Evolutionary conservation across 2,329 filamentous ascomycete genomes (phyloP).

Genomic region (Stachybotrys echinatus): DNA sequence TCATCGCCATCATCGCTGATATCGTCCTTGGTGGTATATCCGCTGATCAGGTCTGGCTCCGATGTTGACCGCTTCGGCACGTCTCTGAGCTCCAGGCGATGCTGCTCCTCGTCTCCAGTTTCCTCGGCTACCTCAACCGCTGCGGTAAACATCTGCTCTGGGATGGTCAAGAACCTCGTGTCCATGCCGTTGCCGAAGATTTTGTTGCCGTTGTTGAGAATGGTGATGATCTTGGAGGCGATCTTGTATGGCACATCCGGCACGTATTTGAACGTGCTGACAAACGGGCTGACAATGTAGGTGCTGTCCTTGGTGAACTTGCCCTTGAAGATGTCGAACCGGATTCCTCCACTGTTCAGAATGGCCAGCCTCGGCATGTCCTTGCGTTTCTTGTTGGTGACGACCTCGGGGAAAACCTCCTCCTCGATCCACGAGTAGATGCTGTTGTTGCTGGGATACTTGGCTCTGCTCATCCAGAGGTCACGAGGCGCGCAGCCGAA

Average conservation of each 20-base stretch:
- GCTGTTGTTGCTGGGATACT: constrained; percentile 68
- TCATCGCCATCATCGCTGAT: constrained; percentile 82
- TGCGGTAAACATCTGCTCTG: constrained; percentile 33
- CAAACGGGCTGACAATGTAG: constrained; percentile 84
- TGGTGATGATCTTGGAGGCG: constrained; percentile 61
- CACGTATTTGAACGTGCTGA: constrained; percentile 70
- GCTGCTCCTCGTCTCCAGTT: constrained; percentile 13
- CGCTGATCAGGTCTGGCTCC: constrained; percentile 46
- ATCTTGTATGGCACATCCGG: constrained; percentile 74
- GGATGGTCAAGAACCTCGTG: constrained; percentile 42
- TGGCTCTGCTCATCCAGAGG: constrained; percentile 75
- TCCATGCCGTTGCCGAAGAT: constrained; percentile 39
- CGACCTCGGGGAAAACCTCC: constrained; percentile 64
- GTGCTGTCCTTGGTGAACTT: constrained; percentile 83
- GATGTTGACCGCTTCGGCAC: constrained; percentile 14
- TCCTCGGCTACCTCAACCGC: constrained; percentile 3
- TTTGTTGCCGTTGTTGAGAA: constrained; percentile 51
- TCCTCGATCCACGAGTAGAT: constrained; percentile 78
- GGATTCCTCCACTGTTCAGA: constrained; percentile 83
- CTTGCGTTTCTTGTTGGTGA: constrained; percentile 52
- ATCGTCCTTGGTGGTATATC: constrained; percentile 89
- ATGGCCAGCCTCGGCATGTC: constrained; percentile 66
- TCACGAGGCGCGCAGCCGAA: constrained; percentile 81
- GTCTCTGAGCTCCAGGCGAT: constrained; percentile 24
- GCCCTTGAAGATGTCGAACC: constrained; percentile 94